Evolutionary conservation across 306 rosid species (phyloP).

Genomic region (Cercis canadensis): DNA sequence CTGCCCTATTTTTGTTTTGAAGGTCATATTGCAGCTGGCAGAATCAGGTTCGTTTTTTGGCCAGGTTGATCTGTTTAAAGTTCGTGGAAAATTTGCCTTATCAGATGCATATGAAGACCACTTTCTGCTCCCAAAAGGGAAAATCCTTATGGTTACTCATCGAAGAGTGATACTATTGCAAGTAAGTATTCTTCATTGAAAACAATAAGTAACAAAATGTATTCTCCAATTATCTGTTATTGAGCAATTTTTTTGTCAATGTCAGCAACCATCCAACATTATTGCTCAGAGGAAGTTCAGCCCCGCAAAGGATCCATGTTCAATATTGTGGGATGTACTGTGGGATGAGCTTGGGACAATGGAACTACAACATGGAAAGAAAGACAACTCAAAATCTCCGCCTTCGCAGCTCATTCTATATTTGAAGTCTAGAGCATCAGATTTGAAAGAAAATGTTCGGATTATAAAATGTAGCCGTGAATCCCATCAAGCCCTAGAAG

Average conservation of each 20-base stretch:
- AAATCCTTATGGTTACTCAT: slow-evolving; percentile 80
- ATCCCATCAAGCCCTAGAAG: slow-evolving; percentile 69
- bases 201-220: slow-evolving; percentile 20
- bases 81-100: slow-evolving; percentile 96
- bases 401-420: slow-evolving; percentile 75
- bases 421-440: slow-evolving; percentile 65
- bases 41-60: slow-evolving; percentile 96
- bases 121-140: slow-evolving; percentile 86
- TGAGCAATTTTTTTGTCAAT: slow-evolving; percentile 32
- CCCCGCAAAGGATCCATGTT: slow-evolving; percentile 97
- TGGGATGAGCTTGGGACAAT: slow-evolving; percentile 81
- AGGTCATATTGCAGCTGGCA: slow-evolving; percentile 94
- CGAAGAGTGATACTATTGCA: slow-evolving; percentile 87
- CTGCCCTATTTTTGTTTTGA: slow-evolving; percentile 48
- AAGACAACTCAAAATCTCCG: slow-evolving; percentile 71
- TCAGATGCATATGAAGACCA: slow-evolving; percentile 99
- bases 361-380: slow-evolving; percentile 80
- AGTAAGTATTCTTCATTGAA: slow-evolving; percentile 54
- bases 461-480: slow-evolving; percentile 71
- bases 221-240: slow-evolving; percentile 29
- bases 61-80: slow-evolving; percentile 97
- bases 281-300: slow-evolving; percentile 92
- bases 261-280: slow-evolving; percentile 90
- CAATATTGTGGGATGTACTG: slow-evolving; percentile 86
- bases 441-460: slow-evolving; percentile 66